Evolutionary conservation across 129 eudicot species (phyloP).

Genomic region (carrot (Daucus carota)): DH1_v3.0 NC_030385.2:42241501-42242000

Average conservation of each 20-base stretch:
- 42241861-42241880: slow-evolving; percentile 98
- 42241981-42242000: slow-evolving; percentile 95
- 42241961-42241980: slow-evolving; percentile 81
- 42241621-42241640: too few relatives aligned
- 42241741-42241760: not conserved
- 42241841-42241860: slow-evolving; percentile 98
- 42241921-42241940: slow-evolving; percentile 89
- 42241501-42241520: not conserved
- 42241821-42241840: slow-evolving; percentile 98
- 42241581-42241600: not conserved
- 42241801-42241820: slow-evolving; percentile 95
- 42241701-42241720: not conserved
- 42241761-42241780: not conserved
- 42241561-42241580: not conserved
- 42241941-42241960: slow-evolving; percentile 98
- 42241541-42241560: not conserved
- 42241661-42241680: too few relatives aligned
- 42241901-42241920: slow-evolving; percentile 96
- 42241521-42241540: not conserved
- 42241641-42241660: too few relatives aligned
- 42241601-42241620: too few relatives aligned
- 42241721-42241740: too few relatives aligned
- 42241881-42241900: slow-evolving; percentile 96
- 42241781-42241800: not conserved
- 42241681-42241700: too few relatives aligned